Evolutionary conservation across 139 green algal genomes (phyloP).

Genomic region (Chlamydomonas sp.): DNA sequence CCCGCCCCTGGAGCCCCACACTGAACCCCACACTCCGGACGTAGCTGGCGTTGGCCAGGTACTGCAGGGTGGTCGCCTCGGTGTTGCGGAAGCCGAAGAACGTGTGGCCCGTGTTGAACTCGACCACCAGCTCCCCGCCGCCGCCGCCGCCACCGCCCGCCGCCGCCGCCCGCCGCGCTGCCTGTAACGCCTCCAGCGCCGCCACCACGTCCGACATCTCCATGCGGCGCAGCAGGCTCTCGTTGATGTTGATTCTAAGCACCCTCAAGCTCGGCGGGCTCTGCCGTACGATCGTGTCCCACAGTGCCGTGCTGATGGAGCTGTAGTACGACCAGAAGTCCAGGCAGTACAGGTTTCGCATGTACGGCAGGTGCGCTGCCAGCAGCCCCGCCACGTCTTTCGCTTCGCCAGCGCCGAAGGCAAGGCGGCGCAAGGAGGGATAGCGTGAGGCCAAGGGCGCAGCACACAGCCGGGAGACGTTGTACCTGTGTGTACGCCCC

Average conservation of each 20-base stretch:
- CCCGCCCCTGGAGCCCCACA: too few relatives aligned
- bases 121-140: neutral
- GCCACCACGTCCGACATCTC: conserved; percentile 4
- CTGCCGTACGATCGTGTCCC: neutral
- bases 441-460: neutral
- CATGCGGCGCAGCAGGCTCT: conserved; percentile 28
- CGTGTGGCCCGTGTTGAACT: conserved; percentile 3
- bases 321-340: neutral
- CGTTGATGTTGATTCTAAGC: conserved; percentile 29
- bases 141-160: too few relatives aligned
- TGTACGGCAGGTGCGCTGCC: too few relatives aligned
- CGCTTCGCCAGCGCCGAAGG: conserved; percentile 21
- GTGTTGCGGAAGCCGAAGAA: conserved; percentile 26
- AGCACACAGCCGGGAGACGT: neutral
- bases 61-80: neutral
- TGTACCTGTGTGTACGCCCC: conserved; percentile 10
- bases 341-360: neutral
- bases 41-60: conserved; percentile 2
- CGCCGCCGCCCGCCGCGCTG: neutral
- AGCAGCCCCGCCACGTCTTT: neutral
- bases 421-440: conserved; percentile 9
- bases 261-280: neutral
- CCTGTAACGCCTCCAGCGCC: neutral
- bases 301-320: neutral
- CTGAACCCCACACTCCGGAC: neutral